Conservation (phyloP, 257 asterid genomes). For the Perilla frutescens region DNA sequence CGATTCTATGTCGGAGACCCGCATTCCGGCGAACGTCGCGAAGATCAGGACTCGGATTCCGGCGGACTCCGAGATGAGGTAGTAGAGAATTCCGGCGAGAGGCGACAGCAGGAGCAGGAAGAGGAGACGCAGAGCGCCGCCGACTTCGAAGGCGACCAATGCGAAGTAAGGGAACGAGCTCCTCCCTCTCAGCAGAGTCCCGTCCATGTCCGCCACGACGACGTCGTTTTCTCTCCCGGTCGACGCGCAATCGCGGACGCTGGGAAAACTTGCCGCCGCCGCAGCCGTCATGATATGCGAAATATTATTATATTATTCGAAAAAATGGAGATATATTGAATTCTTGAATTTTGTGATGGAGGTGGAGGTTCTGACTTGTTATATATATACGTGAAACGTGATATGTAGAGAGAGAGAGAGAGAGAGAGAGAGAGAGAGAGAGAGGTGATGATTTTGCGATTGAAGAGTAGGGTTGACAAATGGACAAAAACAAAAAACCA, state of each 20-base stretch:
- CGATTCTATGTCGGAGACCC: conserved; percentile 57
- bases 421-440: conserved; percentile 1
- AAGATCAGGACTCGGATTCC: conserved; percentile 67
- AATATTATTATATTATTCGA: not conserved
- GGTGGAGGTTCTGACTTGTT: not conserved
- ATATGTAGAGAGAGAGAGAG: not conserved
- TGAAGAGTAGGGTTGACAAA: conserved; percentile 21
- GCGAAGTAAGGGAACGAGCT: conserved; percentile 82
- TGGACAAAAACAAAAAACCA: conserved; percentile 4
- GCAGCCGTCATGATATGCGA: not conserved
- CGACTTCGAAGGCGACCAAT: conserved; percentile 76
- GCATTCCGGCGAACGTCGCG: conserved; percentile 62
- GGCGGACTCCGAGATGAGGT: conserved; percentile 61
- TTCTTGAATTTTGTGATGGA: conserved; percentile 3
- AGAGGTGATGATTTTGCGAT: not conserved
- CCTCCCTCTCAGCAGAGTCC: conserved; percentile 62
- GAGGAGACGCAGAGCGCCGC: conserved; percentile 65
- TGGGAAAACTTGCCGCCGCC: not conserved
- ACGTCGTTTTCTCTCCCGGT: conserved; percentile 45
- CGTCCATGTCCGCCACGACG: conserved; percentile 65
- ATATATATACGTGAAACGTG: not conserved
- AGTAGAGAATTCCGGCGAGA: conserved; percentile 60
- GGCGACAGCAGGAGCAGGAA: conserved; percentile 63
- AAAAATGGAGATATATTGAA: not conserved
- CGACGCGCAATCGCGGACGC: conserved; percentile 6